A percentile compares a stretch with the other conserved stretches of the same genome.
Evolutionary conservation across 2,329 filamentous ascomycete genomes (phyloP).

Genomic region (Gremmenia infestans): DNA sequence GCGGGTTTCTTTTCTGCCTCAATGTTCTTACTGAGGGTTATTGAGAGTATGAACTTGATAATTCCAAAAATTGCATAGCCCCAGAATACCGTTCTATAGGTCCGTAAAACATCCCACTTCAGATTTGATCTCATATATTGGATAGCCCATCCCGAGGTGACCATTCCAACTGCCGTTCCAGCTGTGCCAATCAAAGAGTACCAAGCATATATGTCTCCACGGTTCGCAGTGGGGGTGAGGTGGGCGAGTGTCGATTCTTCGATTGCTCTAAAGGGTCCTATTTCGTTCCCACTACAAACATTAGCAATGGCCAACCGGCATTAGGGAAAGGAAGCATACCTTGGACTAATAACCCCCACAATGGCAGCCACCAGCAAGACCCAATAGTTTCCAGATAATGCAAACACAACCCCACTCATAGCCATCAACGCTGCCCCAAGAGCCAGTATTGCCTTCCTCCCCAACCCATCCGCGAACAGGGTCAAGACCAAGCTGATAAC

Average conservation of each 20-base stretch:
- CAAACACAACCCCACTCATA: slow-evolving; percentile 52
- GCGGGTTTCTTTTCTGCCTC: slow-evolving; percentile 34
- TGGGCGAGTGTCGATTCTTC: slow-evolving; percentile 58
- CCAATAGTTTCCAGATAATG: slow-evolving; percentile 50
- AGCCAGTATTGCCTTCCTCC: slow-evolving; percentile 48
- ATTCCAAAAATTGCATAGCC: slow-evolving; percentile 52
- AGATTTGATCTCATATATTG: slow-evolving; percentile 41
- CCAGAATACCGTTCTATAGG: slow-evolving; percentile 54
- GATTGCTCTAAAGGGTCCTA: slow-evolving; percentile 57
- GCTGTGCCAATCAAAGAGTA: slow-evolving; percentile 54
- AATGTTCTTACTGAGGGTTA: slow-evolving; percentile 41
- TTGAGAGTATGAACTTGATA: slow-evolving; percentile 49
- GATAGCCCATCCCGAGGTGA: slow-evolving; percentile 55
- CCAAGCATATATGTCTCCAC: slow-evolving; percentile 58
- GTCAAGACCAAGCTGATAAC: slow-evolving; percentile 55
- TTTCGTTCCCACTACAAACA: slow-evolving; percentile 52
- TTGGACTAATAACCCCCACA: slow-evolving; percentile 57
- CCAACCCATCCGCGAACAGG: slow-evolving; percentile 52
- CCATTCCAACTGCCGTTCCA: slow-evolving; percentile 55
- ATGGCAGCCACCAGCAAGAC: slow-evolving; percentile 52
- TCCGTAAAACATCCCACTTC: slow-evolving; percentile 40
- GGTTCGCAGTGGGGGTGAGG: slow-evolving; percentile 40
- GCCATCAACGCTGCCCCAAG: slow-evolving; percentile 52
- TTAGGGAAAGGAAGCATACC: slow-evolving; percentile 26
- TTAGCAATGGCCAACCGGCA: slow-evolving; percentile 4